These are phyloP conservation scores for Xylaria scruposa DNA, from an alignment of 495 filamentous ascomycete species.

Conservation along the genomic window DNA sequence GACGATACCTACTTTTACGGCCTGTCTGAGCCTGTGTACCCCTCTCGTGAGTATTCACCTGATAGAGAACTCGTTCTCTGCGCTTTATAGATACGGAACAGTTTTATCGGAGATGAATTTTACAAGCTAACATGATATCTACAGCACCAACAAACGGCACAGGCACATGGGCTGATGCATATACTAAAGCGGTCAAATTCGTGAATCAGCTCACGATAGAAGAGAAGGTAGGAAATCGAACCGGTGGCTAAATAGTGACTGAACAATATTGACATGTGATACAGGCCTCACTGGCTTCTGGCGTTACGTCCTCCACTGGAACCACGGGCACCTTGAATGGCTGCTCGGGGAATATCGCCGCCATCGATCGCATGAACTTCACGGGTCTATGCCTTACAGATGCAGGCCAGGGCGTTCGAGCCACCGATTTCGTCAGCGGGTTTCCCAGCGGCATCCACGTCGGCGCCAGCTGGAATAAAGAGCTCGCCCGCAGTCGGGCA, in stretches of 20 bases:
- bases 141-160: conserved; percentile 60
- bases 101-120: too few relatives aligned
- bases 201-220: conserved; percentile 81
- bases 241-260: background rate
- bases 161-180: conserved; percentile 73
- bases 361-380: conserved; percentile 54
- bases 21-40: conserved; percentile 80
- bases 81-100: conserved; percentile 16
- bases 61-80: background rate
- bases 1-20: conserved; percentile 59
- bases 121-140: conserved; percentile 23
- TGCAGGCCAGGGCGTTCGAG: conserved; percentile 57
- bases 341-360: conserved; percentile 49
- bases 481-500: conserved; percentile 46
- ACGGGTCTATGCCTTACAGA: conserved; percentile 59
- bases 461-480: conserved; percentile 52
- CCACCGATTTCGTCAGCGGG: conserved; percentile 56
- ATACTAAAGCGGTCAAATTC: conserved; percentile 75
- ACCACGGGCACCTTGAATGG: conserved; percentile 43
- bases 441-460: conserved; percentile 51
- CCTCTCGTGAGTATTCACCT: conserved; percentile 65
- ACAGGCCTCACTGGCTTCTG: conserved; percentile 53
- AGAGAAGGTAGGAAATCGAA: conserved; percentile 74
- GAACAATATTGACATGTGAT: conserved; percentile 23
- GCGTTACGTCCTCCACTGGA: conserved; percentile 41